A percentile compares a stretch with the other conserved stretches of the same genome.
Evolutionary conservation across 2,329 filamentous ascomycete species (phyloP).

Genomic region (Beauveria rudraprayagi): DNA sequence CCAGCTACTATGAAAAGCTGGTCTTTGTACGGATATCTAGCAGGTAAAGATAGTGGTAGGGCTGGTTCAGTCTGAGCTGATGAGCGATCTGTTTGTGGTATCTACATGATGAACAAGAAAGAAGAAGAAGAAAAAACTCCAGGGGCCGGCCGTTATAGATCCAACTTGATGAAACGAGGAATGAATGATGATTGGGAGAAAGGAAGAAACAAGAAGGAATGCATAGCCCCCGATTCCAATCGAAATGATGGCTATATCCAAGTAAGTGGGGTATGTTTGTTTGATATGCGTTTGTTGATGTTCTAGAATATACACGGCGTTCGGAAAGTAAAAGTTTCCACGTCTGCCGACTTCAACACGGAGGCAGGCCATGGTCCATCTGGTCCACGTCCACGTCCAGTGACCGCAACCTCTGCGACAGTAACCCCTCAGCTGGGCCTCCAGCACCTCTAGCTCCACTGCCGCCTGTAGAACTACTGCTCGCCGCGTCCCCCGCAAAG

Average conservation of each 20-base stretch:
- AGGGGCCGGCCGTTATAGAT: neutral
- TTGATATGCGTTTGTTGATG: too few relatives aligned
- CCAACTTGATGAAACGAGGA: neutral
- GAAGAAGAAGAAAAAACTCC: neutral
- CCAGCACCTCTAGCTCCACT: slow-evolving; percentile 22
- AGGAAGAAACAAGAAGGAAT: neutral
- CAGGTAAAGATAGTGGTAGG: neutral
- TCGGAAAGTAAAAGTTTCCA: too few relatives aligned
- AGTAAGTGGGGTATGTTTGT: too few relatives aligned
- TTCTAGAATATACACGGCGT: too few relatives aligned
- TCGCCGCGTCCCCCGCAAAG: slow-evolving; percentile 27
- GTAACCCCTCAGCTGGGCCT: slow-evolving; percentile 47
- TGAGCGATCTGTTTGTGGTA: neutral
- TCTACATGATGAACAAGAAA: neutral
- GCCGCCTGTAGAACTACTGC: slow-evolving; percentile 16
- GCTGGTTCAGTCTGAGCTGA: neutral
- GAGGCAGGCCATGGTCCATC: neutral
- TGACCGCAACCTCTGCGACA: slow-evolving; percentile 60
- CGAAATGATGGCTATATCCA: too few relatives aligned
- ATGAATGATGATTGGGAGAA: neutral
- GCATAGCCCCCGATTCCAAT: neutral
- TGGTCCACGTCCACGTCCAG: slow-evolving; percentile 40
- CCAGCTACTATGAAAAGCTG: too few relatives aligned
- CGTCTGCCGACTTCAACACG: neutral
- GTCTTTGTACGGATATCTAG: neutral